Percentiles rank a stretch among this genome's conserved stretches.
These are phyloP conservation scores for Capronia epimyces DNA, from an alignment of 2,329 filamentous ascomycete species.

Conservation along the genomic window DNA sequence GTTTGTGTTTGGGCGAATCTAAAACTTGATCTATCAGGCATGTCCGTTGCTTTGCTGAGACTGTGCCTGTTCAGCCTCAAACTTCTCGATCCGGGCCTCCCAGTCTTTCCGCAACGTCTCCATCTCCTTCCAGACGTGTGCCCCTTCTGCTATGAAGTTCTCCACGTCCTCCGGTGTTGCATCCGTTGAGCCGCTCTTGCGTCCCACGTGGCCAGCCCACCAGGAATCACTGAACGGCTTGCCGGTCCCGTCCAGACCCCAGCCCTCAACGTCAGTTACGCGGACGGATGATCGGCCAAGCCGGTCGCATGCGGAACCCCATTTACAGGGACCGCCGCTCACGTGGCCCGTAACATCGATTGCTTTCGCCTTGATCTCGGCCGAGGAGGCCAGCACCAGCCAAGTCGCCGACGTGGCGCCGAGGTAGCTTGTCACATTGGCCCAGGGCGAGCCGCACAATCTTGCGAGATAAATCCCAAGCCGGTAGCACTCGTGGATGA, in stretches of 20 bases:
- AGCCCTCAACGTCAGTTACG: conserved; percentile 77
- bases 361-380: conserved; percentile 36
- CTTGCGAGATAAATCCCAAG: conserved; percentile 52
- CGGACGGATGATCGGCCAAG: conserved; percentile 54
- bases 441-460: conserved; percentile 82
- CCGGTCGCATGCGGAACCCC: conserved; percentile 68
- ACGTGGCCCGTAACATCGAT: conserved; percentile 52
- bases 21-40: neutral
- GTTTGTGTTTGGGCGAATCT: neutral
- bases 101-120: conserved; percentile 64
- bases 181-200: conserved; percentile 55
- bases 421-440: conserved; percentile 67
- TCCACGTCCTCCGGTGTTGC: conserved; percentile 56
- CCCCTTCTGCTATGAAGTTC: conserved; percentile 59
- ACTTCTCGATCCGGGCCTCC: conserved; percentile 48
- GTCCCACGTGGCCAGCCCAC: conserved; percentile 47
- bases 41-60: conserved; percentile 2
- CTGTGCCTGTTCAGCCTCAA: conserved; percentile 32
- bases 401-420: conserved; percentile 73
- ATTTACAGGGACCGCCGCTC: conserved; percentile 62
- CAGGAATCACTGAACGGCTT: conserved; percentile 26
- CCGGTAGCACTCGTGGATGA: conserved; percentile 22
- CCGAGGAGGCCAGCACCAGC: conserved; percentile 63
- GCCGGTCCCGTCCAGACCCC: conserved; percentile 61
- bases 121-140: conserved; percentile 62